phyloP scores from a whole-genome alignment of 169 alveolate genomes.

The Plasmodium blacklocki region DNA sequence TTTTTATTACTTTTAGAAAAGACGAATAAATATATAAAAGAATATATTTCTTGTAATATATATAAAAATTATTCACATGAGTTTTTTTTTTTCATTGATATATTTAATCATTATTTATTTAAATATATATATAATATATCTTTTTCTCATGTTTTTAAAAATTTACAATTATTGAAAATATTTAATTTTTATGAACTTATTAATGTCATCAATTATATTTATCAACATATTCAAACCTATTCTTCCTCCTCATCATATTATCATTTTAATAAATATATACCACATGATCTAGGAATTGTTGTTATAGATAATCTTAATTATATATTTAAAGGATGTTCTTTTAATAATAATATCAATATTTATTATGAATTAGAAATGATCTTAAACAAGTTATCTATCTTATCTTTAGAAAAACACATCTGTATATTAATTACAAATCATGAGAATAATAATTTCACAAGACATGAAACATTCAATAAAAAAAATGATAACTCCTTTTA shows the following conservation, averaged over 20 bases:
- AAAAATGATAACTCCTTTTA: constrained; percentile 17
- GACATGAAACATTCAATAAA: not conserved
- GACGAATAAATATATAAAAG: not conserved
- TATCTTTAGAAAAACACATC: constrained; percentile 37
- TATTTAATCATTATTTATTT: constrained; percentile 36
- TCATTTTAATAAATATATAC: constrained; percentile 50
- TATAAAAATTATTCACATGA: constrained; percentile 10
- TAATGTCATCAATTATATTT: constrained; percentile 34
- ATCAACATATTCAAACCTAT: constrained; percentile 25
- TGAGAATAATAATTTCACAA: constrained; percentile 38
- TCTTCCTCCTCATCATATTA: not conserved
- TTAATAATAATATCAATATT: too few species aligned
- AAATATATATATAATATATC: constrained; percentile 37
- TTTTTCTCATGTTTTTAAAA: constrained; percentile 41
- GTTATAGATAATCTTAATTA: constrained; percentile 63
- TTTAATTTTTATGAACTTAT: constrained; percentile 51
- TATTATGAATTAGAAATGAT: not conserved
- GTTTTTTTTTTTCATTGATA: constrained; percentile 10
- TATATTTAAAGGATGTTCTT: not conserved
- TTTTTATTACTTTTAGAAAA: constrained; percentile 49
- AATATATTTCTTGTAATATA: not conserved
- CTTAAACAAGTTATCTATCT: constrained; percentile 10
- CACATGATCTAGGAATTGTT: constrained; percentile 36
- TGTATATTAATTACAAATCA: constrained; percentile 49
- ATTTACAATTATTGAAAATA: constrained; percentile 63